These are phyloP conservation scores for Arabidopsis hybrid DNA, from an alignment of 441 rosid species.

Conservation along the genomic window DNA sequence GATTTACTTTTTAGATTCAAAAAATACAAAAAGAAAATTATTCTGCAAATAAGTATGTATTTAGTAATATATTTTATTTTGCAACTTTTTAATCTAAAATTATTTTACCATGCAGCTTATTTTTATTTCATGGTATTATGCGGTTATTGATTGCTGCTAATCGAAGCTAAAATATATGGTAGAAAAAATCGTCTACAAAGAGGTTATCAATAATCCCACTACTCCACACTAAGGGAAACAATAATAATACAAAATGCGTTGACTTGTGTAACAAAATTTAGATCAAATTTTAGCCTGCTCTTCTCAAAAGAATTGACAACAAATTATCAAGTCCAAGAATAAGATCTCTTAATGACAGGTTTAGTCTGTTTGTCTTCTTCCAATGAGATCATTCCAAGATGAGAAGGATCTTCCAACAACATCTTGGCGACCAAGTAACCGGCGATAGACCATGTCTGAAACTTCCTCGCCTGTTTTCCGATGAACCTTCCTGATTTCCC, in stretches of 20 bases:
- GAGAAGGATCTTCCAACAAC: constrained; percentile 98
- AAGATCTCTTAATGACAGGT: constrained; percentile 81
- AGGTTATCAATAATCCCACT: constrained; percentile 6
- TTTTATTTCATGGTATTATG: too few species aligned
- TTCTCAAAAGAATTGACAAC: neutral
- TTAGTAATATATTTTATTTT: too few species aligned
- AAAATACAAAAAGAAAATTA: too few species aligned
- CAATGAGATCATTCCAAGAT: constrained; percentile 91
- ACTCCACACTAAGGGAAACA: neutral
- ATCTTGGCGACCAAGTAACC: constrained; percentile 96
- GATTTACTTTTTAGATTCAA: too few species aligned
- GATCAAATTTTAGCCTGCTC: constrained; percentile 11
- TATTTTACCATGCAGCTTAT: too few species aligned
- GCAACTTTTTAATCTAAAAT: too few species aligned
- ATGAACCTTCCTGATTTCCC: constrained; percentile 81
- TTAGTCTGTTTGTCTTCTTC: constrained; percentile 96
- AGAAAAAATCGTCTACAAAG: neutral
- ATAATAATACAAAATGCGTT: constrained; percentile 3
- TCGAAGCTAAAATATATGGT: too few species aligned
- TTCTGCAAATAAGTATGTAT: too few species aligned
- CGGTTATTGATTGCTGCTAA: too few species aligned
- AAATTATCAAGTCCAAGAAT: constrained; percentile 78
- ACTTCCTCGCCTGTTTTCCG: constrained; percentile 90
- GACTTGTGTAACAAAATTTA: neutral
- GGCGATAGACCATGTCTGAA: constrained; percentile 95